phyloP scores from a whole-genome alignment of 1,284 basidiomycete species.

The Trichosporon sp. region DNA sequence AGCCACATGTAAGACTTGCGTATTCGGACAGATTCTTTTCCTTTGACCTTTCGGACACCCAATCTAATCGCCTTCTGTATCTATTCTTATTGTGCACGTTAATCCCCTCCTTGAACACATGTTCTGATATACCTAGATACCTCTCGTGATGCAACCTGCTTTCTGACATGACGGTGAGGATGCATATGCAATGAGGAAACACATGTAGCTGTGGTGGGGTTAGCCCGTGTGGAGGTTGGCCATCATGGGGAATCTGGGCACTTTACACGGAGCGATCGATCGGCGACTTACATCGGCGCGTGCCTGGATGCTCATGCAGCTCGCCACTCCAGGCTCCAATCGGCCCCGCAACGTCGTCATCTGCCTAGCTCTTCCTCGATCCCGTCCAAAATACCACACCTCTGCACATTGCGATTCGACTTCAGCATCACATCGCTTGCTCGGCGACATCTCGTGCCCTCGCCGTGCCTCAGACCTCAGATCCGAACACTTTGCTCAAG shows the following conservation, averaged over 20 bases:
- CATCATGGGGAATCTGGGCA: neutral
- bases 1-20: slow-evolving; percentile 54
- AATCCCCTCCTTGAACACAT: neutral
- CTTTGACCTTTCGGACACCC: neutral
- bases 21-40: neutral
- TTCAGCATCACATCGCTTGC: neutral
- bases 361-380: neutral
- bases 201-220: neutral
- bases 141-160: neutral
- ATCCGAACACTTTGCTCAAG: neutral
- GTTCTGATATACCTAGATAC: neutral
- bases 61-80: neutral
- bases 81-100: neutral
- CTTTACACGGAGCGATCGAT: neutral
- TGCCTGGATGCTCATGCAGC: neutral
- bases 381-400: neutral
- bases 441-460: neutral
- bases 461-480: neutral
- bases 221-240: neutral
- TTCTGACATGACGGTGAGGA: neutral
- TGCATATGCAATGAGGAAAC: too few relatives aligned
- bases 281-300: neutral
- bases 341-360: neutral
- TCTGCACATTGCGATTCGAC: neutral
- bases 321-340: neutral